Base-by-base conservation (phyloP, 768 basidiomycete genomes). In the Baorangia bicolor region DNA sequence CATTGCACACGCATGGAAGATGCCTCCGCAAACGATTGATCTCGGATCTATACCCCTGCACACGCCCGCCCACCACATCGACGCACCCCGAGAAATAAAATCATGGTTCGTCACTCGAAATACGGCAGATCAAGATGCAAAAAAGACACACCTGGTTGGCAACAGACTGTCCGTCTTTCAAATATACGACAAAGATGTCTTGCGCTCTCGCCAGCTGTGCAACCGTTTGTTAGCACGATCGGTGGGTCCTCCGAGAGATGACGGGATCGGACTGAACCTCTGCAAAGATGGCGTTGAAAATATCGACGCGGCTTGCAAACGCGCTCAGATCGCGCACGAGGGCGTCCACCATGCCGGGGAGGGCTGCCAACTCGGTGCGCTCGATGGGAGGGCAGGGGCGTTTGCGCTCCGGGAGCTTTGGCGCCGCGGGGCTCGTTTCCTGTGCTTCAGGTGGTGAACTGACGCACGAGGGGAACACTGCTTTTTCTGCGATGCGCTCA, bases 101-200 rank as follows among this genome's bases (percentile, higher is more conserved):
- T 9, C 11, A 27, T 2, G 9, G 14, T 30, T 20, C 5, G 33
- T 31, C 33, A 3, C 18, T 31, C 11, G 10, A 38, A 18, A 35
- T n/a, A 21, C 8, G 11, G 23, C 16, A 21, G 2, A 8, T 2
- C 9, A n/a, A n/a, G n/a, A 35, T 9, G 5, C 16, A 30, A 8
- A 30, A 10, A 34, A 14, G 5, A 45, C 56, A 12, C 14, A 59
- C 64, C 55, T 34, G 55, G 40, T 60, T 31, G 8, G 31, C 30
- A 14, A 46, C 25, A 14, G 64, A 63, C 42, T 55, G 61, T 13
- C 64, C 60, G 23, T 65, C 64, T 40, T 65, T 65, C 41, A 65
- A 37, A 42, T 59, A 59, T n/a, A 65, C 2, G 21, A 65, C 8
- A 12, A 62, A 44, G 13, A 60, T 40, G 23, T 62, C 63, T 42